These are phyloP conservation scores for Wallemia hederae DNA, from an alignment of 1,284 basidiomycete genomes.

Conservation along the genomic window DNA sequence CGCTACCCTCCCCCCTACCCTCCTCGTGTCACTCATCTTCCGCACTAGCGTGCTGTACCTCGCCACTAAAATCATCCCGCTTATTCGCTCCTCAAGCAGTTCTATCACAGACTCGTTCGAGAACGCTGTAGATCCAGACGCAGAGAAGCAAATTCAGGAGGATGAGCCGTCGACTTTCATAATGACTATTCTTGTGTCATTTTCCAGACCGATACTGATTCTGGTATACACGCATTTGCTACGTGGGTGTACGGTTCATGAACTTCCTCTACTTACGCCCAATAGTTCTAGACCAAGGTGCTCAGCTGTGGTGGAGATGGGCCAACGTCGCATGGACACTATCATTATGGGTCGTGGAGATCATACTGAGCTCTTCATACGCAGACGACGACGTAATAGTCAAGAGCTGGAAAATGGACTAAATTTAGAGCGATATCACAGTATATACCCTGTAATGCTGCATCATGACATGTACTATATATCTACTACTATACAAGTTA, in stretches of 20 bases:
- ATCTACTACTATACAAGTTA: too few species aligned
- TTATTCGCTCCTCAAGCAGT: constrained; percentile 19
- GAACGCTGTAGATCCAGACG: constrained; percentile 29
- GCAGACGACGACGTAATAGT: not conserved
- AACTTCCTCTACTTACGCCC: not conserved
- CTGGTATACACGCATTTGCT: constrained; percentile 54
- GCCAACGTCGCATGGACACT: constrained; percentile 58
- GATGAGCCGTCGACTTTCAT: constrained; percentile 26
- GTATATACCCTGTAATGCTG: not conserved
- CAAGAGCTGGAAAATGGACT: not conserved
- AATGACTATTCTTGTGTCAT: constrained; percentile 45
- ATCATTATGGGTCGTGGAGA: constrained; percentile 45
- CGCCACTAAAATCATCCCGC: constrained; percentile 52
- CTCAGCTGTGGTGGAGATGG: constrained; percentile 67
- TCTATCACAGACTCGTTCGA: constrained; percentile 36
- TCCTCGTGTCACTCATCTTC: constrained; percentile 55
- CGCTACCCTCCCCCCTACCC: constrained; percentile 44
- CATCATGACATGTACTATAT: not conserved
- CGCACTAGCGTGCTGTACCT: constrained; percentile 54
- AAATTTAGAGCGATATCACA: not conserved
- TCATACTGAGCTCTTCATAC: constrained; percentile 22
- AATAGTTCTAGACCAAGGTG: constrained; percentile 25
- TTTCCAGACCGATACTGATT: constrained; percentile 49
- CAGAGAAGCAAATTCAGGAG: constrained; percentile 28
- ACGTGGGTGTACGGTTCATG: constrained; percentile 22